Evolutionary conservation across 2,329 filamentous ascomycete genomes (phyloP).

Genomic region (Incumbomyces delicatus): DNA sequence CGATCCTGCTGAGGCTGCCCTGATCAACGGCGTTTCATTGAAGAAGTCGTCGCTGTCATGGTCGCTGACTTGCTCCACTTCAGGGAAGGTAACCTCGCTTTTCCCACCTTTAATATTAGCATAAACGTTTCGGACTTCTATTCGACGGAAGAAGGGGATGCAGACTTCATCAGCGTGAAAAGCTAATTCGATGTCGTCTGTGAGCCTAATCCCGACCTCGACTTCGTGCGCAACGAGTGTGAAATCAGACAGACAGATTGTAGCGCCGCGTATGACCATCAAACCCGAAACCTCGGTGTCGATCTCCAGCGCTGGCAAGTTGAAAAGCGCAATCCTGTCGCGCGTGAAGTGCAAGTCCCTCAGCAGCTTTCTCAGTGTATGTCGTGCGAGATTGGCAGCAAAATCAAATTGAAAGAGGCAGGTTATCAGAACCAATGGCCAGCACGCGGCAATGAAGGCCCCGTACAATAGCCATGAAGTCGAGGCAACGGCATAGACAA

Average conservation of each 20-base stretch:
- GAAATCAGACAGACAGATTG: slow-evolving; percentile 41
- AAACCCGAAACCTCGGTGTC: slow-evolving; percentile 45
- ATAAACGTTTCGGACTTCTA: slow-evolving; percentile 44
- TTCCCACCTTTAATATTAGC: slow-evolving; percentile 46
- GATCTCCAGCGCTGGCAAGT: slow-evolving; percentile 44
- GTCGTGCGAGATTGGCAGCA: slow-evolving; percentile 29
- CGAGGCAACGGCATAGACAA: slow-evolving; percentile 37
- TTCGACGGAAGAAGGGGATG: slow-evolving; percentile 39
- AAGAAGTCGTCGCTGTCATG: slow-evolving; percentile 33
- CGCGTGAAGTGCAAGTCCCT: slow-evolving; percentile 41
- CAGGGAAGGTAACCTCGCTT: slow-evolving; percentile 41
- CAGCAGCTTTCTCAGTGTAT: slow-evolving; percentile 29
- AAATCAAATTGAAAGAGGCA: slow-evolving; percentile 39
- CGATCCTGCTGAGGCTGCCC: slow-evolving; percentile 27
- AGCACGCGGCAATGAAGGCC: slow-evolving; percentile 34
- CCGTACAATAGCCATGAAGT: slow-evolving; percentile 45
- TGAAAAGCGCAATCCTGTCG: slow-evolving; percentile 42
- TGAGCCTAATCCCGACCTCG: slow-evolving; percentile 44
- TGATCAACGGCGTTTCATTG: slow-evolving; percentile 37
- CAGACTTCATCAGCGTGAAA: slow-evolving; percentile 42
- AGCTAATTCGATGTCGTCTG: slow-evolving; percentile 44
- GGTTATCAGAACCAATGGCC: slow-evolving; percentile 32
- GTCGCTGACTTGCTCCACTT: slow-evolving; percentile 27
- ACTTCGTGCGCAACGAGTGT: slow-evolving; percentile 44
- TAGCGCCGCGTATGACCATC: slow-evolving; percentile 44